phyloP scores from a whole-genome alignment of 2,329 filamentous ascomycete species.

The Venturia nashicola region DNA sequence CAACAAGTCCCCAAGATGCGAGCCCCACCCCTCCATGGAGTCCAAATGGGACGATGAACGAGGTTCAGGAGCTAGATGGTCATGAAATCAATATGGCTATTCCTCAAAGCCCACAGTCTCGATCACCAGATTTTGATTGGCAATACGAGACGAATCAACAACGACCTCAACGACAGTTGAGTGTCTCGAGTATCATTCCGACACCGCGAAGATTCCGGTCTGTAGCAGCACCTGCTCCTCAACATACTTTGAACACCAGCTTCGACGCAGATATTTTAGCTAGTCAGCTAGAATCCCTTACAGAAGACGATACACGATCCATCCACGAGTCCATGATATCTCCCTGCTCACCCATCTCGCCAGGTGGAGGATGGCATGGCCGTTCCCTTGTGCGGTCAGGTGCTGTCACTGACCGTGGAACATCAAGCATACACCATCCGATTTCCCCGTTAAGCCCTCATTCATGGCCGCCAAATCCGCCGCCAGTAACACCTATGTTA shows the following conservation, averaged over 20 bases:
- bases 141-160: neutral
- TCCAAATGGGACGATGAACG: neutral
- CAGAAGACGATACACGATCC: neutral
- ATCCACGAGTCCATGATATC: neutral
- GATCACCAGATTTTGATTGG: neutral
- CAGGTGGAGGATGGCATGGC: neutral
- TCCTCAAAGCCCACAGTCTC: neutral
- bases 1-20: neutral
- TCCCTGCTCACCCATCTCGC: constrained; percentile 3
- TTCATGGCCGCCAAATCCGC: neutral
- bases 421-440: neutral
- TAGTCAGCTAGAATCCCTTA: neutral
- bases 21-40: neutral
- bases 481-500: neutral
- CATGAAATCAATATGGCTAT: neutral
- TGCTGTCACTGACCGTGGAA: neutral
- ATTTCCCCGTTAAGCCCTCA: neutral
- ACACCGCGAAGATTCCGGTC: constrained; percentile 3
- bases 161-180: neutral
- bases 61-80: constrained; percentile 4
- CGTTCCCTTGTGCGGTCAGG: neutral
- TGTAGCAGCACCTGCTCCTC: neutral
- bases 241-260: neutral
- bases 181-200: constrained; percentile 1
- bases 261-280: neutral